Percentiles rank a stretch among this genome's conserved stretches.
Evolutionary conservation across 2,329 filamentous ascomycete genomes (phyloP).

Genomic region (Verticillium albo-atrum): DNA sequence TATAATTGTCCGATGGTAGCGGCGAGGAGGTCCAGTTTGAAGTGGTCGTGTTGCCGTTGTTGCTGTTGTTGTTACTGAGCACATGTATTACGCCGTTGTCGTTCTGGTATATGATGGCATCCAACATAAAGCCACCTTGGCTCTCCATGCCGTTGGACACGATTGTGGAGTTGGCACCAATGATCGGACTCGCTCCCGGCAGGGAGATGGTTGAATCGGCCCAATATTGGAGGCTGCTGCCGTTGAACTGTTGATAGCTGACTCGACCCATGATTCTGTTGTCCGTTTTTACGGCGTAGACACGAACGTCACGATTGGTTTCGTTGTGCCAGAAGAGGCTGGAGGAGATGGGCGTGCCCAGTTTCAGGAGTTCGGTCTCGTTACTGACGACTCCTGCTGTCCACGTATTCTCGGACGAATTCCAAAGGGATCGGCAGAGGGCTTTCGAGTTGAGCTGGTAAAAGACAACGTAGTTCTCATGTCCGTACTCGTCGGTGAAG

Average conservation of each 20-base stretch:
- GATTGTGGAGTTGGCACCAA: neutral
- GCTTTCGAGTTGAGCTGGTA: conserved; percentile 6
- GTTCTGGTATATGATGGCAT: conserved; percentile 10
- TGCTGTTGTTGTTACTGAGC: conserved; percentile 4
- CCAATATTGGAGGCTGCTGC: neutral
- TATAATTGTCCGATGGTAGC: conserved; percentile 5
- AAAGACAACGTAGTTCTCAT: conserved; percentile 7
- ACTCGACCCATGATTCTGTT: conserved; percentile 8
- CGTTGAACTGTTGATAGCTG: conserved; percentile 2
- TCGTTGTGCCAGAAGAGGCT: conserved; percentile 9
- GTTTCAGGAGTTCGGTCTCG: conserved; percentile 3
- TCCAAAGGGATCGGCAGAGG: conserved; percentile 6
- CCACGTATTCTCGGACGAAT: conserved; percentile 6
- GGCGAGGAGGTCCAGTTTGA: conserved; percentile 2
- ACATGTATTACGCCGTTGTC: conserved; percentile 2
- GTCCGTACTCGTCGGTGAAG: conserved; percentile 9
- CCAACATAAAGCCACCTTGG: conserved; percentile 5
- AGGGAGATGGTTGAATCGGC: conserved; percentile 7
- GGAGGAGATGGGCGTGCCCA: conserved; percentile 9
- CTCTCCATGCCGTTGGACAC: conserved; percentile 9
- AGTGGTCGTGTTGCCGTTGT: conserved; percentile 2
- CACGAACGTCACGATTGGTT: conserved; percentile 3
- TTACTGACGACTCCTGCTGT: conserved; percentile 1
- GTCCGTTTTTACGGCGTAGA: conserved; percentile 7
- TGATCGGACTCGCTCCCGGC: conserved; percentile 3